Conservation (phyloP, 192 early-diverging fungal genomes). For the Coemansia reversa region DNA sequence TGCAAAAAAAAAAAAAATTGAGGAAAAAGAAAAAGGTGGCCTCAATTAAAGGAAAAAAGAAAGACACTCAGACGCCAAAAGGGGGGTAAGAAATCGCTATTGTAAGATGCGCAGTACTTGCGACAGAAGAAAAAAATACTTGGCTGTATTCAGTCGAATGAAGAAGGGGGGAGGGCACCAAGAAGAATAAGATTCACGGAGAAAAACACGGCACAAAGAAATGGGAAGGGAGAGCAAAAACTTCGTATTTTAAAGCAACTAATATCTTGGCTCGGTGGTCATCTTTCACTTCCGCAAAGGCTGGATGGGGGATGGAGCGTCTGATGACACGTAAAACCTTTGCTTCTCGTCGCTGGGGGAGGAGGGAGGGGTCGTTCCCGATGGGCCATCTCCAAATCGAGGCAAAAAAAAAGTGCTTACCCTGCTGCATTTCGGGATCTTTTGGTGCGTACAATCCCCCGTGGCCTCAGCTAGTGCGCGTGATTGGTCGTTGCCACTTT, state of each 20-base stretch:
- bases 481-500: background rate
- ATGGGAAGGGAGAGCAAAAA: conserved; percentile 1
- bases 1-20: background rate
- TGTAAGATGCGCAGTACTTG: background rate
- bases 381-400: background rate
- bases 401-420: background rate
- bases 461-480: background rate
- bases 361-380: no score
- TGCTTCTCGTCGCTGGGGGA: background rate
- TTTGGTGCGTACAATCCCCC: background rate
- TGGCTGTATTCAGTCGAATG: background rate
- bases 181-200: conserved; percentile 1
- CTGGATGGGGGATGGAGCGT: background rate
- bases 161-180: conserved; percentile 1
- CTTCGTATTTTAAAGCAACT: conserved; percentile 9
- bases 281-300: background rate
- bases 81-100: background rate
- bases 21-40: background rate
- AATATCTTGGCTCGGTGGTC: background rate
- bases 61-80: conserved; percentile 9
- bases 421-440: background rate
- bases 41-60: conserved; percentile 11
- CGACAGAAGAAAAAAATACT: conserved; percentile 12
- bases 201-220: conserved; percentile 9
- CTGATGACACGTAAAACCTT: background rate